These are phyloP conservation scores for Aspergillus puulaauensis DNA, from an alignment of 2,329 filamentous ascomycete genomes.

Conservation along the genomic window DNA sequence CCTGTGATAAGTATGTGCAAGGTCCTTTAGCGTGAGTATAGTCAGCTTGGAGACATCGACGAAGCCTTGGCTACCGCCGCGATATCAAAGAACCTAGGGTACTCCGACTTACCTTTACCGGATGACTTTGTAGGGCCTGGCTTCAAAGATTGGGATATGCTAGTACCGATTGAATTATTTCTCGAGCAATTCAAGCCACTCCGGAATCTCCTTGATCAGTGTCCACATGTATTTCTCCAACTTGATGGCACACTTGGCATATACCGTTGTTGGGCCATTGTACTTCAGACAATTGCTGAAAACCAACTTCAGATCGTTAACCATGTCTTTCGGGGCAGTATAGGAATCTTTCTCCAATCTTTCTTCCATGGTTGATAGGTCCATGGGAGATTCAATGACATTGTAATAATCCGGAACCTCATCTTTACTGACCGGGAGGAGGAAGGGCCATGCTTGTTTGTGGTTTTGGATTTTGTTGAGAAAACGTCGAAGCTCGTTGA, in stretches of 20 bases:
- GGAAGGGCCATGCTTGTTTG: conserved; percentile 88
- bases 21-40: too few species aligned
- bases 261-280: conserved; percentile 92
- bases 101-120: too few species aligned
- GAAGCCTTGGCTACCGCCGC: too few species aligned
- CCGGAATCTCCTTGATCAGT: conserved; percentile 85
- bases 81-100: too few species aligned
- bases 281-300: conserved; percentile 95
- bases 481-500: conserved; percentile 87
- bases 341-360: conserved; percentile 94
- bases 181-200: conserved; percentile 62
- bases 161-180: background rate
- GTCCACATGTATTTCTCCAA: conserved; percentile 94
- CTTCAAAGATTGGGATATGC: too few species aligned
- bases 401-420: conserved; percentile 98
- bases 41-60: too few species aligned
- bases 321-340: conserved; percentile 84
- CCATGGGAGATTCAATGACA: conserved; percentile 97
- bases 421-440: conserved; percentile 88
- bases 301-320: conserved; percentile 81
- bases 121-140: too few species aligned
- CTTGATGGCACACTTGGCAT: conserved; percentile 91
- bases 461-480: conserved; percentile 96
- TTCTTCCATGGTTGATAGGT: conserved; percentile 89
- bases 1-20: too few species aligned